These are phyloP conservation scores for Perilla frutescens DNA, from an alignment of 257 asterid species.

Conservation along the genomic window DNA sequence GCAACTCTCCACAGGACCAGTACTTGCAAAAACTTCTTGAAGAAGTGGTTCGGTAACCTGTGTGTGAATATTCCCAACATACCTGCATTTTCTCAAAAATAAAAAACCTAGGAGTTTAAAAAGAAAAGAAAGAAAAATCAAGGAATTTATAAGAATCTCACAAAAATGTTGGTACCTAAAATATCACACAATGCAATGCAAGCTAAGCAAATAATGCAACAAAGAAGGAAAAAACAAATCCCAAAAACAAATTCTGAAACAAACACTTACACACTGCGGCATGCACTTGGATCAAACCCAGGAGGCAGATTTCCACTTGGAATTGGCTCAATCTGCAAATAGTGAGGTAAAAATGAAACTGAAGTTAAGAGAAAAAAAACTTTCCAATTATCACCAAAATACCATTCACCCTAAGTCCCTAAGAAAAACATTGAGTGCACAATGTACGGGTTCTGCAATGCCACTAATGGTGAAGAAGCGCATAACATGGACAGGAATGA, in stretches of 20 bases:
- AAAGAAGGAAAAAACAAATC: slow-evolving; percentile 10
- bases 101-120: slow-evolving; percentile 38
- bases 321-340: slow-evolving; percentile 92
- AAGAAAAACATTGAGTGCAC: not conserved
- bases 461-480: not conserved
- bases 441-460: slow-evolving; percentile 2
- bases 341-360: not conserved
- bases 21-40: slow-evolving; percentile 86
- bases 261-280: slow-evolving; percentile 98
- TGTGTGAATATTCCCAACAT: slow-evolving; percentile 78
- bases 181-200: slow-evolving; percentile 16
- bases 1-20: slow-evolving; percentile 85
- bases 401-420: slow-evolving; percentile 23
- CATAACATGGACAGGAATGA: not conserved
- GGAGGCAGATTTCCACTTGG: slow-evolving; percentile 99
- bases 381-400: slow-evolving; percentile 12
- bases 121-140: slow-evolving; percentile 34
- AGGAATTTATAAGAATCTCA: slow-evolving; percentile 37
- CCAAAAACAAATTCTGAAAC: slow-evolving; percentile 27
- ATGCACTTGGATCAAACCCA: slow-evolving; percentile 95
- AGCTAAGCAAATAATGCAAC: slow-evolving; percentile 21
- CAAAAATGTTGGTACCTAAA: slow-evolving; percentile 4
- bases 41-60: slow-evolving; percentile 91
- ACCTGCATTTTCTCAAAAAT: slow-evolving; percentile 80
- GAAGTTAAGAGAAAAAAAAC: slow-evolving; percentile 26